Conservation (phyloP, 2,329 filamentous ascomycete species). For the Fusarium camptoceras region DNA sequence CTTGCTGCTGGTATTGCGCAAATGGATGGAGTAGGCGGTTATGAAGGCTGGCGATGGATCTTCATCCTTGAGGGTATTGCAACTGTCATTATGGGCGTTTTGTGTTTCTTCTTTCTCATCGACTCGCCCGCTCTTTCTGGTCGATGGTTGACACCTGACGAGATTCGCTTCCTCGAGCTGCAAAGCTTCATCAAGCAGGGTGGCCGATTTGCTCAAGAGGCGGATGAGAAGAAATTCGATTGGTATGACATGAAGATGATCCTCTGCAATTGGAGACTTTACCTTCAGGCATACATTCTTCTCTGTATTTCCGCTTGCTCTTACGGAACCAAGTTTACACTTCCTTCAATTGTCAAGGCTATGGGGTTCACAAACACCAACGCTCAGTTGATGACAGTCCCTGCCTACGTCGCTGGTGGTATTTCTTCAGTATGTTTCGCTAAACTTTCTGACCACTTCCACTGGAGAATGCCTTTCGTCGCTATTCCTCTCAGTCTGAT, state of each 20-base stretch:
- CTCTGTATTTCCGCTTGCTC: constrained; percentile 36
- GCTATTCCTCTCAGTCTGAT: not conserved
- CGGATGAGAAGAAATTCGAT: constrained; percentile 27
- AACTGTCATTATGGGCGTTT: constrained; percentile 73
- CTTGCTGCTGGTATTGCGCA: constrained; percentile 76
- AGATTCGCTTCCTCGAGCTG: not conserved
- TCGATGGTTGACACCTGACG: not conserved
- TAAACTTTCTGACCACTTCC: constrained; percentile 73
- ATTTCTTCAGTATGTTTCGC: constrained; percentile 72
- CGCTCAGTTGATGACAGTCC: constrained; percentile 61
- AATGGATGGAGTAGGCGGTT: constrained; percentile 73
- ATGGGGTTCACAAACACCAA: constrained; percentile 54
- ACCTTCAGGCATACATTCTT: constrained; percentile 43
- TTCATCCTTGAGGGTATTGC: constrained; percentile 77
- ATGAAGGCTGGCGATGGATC: constrained; percentile 74
- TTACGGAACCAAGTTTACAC: constrained; percentile 45
- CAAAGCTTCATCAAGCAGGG: not conserved
- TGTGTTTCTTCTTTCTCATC: constrained; percentile 65
- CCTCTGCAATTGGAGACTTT: constrained; percentile 45
- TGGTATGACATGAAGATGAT: constrained; percentile 44
- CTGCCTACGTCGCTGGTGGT: constrained; percentile 69
- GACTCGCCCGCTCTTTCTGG: not conserved
- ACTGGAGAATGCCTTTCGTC: constrained; percentile 69
- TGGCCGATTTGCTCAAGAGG: constrained; percentile 2
- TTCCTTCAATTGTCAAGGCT: constrained; percentile 53